phyloP scores from a whole-genome alignment of 805 yeast species.

The Barnettozyma californica region DNA sequence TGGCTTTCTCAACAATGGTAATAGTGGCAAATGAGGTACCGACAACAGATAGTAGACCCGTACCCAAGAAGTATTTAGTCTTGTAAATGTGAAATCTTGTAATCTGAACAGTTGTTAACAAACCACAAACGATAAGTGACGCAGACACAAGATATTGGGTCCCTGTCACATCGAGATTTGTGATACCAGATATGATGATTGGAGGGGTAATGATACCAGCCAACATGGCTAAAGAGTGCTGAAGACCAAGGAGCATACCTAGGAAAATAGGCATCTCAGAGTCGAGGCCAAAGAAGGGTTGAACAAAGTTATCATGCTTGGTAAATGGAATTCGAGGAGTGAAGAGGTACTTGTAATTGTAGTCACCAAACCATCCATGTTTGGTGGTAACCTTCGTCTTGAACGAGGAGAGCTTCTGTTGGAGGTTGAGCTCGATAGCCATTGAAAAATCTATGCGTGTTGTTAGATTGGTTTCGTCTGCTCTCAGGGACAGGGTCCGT shows the following conservation, averaged over 20 bases:
- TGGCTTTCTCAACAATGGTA: constrained; percentile 66
- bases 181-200: constrained; percentile 58
- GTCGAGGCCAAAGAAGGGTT: constrained; percentile 80
- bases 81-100: constrained; percentile 71
- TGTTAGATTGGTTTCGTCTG: background rate
- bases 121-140: constrained; percentile 63
- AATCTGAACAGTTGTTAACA: constrained; percentile 70
- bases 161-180: constrained; percentile 45
- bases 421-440: background rate
- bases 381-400: constrained; percentile 46
- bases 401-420: background rate
- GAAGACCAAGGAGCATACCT: constrained; percentile 76
- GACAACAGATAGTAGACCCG: constrained; percentile 84
- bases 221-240: constrained; percentile 84
- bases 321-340: constrained; percentile 75
- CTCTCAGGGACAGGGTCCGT: too few species aligned
- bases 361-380: constrained; percentile 83
- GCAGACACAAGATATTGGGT: constrained; percentile 68
- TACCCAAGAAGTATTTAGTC: constrained; percentile 76
- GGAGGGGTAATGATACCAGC: constrained; percentile 91
- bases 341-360: constrained; percentile 75
- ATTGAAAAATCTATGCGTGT: background rate
- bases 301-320: constrained; percentile 41
- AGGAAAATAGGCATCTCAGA: constrained; percentile 76
- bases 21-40: constrained; percentile 91